Base-by-base conservation (phyloP, 2,329 filamentous ascomycete genomes). In the Penicillium polonicum region DNA sequence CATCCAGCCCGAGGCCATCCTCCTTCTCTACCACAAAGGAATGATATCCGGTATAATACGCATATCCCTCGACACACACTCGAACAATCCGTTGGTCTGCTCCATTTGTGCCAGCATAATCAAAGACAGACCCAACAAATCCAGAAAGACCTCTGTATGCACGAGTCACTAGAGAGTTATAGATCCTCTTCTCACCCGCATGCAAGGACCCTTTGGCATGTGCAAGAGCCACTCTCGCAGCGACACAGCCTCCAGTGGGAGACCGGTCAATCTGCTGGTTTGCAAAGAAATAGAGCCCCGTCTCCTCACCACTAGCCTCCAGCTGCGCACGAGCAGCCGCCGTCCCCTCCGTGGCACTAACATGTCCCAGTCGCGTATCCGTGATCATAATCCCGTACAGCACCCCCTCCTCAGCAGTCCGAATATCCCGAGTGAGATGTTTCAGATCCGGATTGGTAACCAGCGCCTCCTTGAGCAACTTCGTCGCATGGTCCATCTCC, bases 181-280 rank as follows among this genome's bases (percentile, higher is more conserved):
- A 76, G 6, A 68, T 65, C 65, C 73, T 70, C 7, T 64, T 60
- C 48, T 73, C 60, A 0, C 63, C 67, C 2, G 58, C 6, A 2
- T 31, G 5, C n/a, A 66, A 57, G 13, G 59, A 12, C 0, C 68
- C 68, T 53, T 74, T 72, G 2, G 68, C 66, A 62, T 74, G 60
- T 17, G 74, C 74, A 8, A 75, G 63, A 8, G 74, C 73, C 59
- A 74, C 67, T 3, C 75, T 67, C 4, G 74, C 75, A 8, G 72
- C 68, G 9, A 77, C 75, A 52, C 71, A 76, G 15, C 70, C 68
- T 3, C 75, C 75, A 10, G 74, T 76, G 1, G 70, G 73, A 50
- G 74, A 73, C 19, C 79, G 73, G 63, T 84, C 80, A 42, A 82
- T 74, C 59, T 81, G 76, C 52, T 77, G 74, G 29, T 79, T 74